Evolutionary conservation across 768 basidiomycete species (phyloP).

Genomic region (Phlegmacium glaucopus): DNA sequence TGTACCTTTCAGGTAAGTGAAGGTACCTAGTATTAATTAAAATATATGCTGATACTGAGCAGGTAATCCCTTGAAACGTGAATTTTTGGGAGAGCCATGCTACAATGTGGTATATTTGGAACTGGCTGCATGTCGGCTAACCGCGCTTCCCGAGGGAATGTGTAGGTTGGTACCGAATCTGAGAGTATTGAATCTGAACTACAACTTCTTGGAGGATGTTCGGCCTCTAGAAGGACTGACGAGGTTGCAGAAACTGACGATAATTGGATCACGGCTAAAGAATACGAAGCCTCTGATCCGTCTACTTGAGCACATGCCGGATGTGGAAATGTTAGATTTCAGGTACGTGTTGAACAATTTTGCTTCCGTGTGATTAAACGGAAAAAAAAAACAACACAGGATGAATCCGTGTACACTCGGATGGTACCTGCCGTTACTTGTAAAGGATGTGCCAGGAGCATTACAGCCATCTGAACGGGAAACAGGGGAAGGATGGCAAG

Average conservation of each 20-base stretch:
- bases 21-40: constrained; percentile 1
- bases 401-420: constrained; percentile 98
- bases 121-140: constrained; percentile 81
- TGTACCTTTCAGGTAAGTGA: constrained; percentile 89
- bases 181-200: constrained; percentile 91
- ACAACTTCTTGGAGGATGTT: constrained; percentile 87
- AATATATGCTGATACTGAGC: constrained; percentile 18
- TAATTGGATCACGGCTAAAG: constrained; percentile 82
- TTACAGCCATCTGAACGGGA: constrained; percentile 55
- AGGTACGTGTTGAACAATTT: constrained; percentile 46
- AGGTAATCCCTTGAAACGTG: constrained; percentile 69
- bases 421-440: constrained; percentile 90
- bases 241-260: constrained; percentile 77
- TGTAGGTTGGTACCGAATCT: constrained; percentile 74
- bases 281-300: constrained; percentile 72
- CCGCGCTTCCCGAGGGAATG: constrained; percentile 66
- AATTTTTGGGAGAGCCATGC: constrained; percentile 70
- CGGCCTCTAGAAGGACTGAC: constrained; percentile 64
- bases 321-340: constrained; percentile 89
- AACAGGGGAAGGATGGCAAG: constrained; percentile 53
- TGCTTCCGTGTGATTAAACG: constrained; percentile 10
- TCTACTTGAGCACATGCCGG: constrained; percentile 65
- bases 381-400: no score
- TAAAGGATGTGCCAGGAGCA: constrained; percentile 63
- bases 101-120: constrained; percentile 93